Conservation (phyloP, 306 rosid genomes). For the Castanea sativa region DNA sequence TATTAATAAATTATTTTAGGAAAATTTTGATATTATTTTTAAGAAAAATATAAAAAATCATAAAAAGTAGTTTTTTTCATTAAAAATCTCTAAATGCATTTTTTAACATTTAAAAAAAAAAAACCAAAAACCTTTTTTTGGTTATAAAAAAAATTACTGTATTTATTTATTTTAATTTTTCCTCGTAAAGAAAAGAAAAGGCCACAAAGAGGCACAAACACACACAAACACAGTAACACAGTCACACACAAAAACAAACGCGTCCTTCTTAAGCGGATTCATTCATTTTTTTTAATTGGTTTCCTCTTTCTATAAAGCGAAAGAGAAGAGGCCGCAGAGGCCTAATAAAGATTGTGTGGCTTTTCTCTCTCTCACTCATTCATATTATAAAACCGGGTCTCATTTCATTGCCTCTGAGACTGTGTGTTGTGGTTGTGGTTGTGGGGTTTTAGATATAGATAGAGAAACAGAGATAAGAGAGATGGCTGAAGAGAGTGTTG, state of each 20-base stretch:
- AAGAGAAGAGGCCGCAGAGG: neutral
- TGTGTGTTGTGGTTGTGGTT: conserved; percentile 1
- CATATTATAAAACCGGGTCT: neutral
- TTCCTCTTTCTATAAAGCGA: conserved; percentile 20
- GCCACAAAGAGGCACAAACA: neutral
- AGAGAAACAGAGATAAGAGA: neutral
- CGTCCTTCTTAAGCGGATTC: conserved; percentile 42
- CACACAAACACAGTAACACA: neutral
- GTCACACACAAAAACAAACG: neutral
- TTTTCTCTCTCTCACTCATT: neutral
- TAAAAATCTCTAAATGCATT: too few species aligned
- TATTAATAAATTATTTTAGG: too few species aligned
- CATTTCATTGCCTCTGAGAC: neutral
- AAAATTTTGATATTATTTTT: too few species aligned
- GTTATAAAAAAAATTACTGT: too few species aligned
- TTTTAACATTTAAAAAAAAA: accelerated
- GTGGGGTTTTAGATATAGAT: neutral
- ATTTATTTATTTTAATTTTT: too few species aligned
- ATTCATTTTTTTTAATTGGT: neutral
- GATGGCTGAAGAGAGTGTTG: conserved; percentile 56
- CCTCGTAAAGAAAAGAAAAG: neutral
- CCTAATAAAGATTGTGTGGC: conserved; percentile 16
- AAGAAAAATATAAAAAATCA: too few species aligned
- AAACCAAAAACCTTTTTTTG: too few species aligned
- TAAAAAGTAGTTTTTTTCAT: too few species aligned